Evolutionary conservation across 164 flowering plant species (phyloP), one percentile per base, ranked within the genome.

Genomic region (Chloranthus sessilifolius): DNA sequence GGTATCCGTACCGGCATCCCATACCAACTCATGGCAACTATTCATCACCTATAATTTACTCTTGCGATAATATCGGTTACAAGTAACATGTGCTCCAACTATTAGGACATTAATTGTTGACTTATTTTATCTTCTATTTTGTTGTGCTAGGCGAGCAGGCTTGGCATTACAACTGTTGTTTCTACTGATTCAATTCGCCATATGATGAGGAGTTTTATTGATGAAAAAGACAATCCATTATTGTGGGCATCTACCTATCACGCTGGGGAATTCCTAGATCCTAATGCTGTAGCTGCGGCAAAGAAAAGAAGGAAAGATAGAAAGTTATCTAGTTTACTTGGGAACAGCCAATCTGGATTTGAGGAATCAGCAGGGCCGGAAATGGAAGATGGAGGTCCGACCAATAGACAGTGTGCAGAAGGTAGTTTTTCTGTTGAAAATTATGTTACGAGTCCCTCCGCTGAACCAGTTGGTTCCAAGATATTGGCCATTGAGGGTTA

Each of bases 201-300:
- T 69, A 85, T 85, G 95, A 85, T 85, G 95, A 78, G 95, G 56
- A 79, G 95, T 57, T 85, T 85, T 59, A 80, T 61, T 5, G 82
- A 77, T 62, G 95, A 82, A 61, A 71, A 78, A 41, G 68, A 85
- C 53, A 85, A 79, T 27, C 95, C 95, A 21, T 43, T 85, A 16
- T 74, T 82, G 10, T 85, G 90, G 95, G 80, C 90, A 52, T 85
- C 95, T 20, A 85, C 95, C 4, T 85, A 85, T 59, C 88, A 85
- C 69, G 95, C 95, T 9, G 95, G 90, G 35, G 95, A 85, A 53
- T 67, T 35, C 56, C 65, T 85, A 47, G 90, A 82, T 70, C 89
- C 83, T 17, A 67, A 69, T 39, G 81, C 95, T 25, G 85, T 85
- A 63, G 81, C 90, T 15, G 82, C 78, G 65, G 87, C 95, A 34